Evolutionary conservation across 2,329 filamentous ascomycete genomes (phyloP).

Genomic region (Periglandula ipomoeae): DNA sequence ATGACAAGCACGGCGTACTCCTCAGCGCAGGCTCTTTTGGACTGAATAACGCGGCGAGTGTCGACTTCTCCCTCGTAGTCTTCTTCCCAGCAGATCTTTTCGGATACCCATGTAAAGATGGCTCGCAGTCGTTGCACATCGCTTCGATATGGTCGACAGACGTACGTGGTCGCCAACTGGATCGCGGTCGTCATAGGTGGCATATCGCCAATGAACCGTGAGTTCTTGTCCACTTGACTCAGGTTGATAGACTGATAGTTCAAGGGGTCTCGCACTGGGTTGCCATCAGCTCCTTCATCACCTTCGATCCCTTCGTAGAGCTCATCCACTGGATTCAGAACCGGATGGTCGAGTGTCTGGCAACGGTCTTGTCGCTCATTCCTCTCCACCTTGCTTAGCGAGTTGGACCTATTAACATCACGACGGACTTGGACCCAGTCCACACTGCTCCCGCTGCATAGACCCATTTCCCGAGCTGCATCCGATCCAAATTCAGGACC

Average conservation of each 20-base stretch:
- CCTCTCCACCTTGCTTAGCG: slow-evolving; percentile 79
- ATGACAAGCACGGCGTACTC: slow-evolving; percentile 83
- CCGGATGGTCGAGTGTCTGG: slow-evolving; percentile 87
- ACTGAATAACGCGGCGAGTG: slow-evolving; percentile 72
- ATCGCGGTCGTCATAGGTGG: slow-evolving; percentile 75
- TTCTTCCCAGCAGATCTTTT: slow-evolving; percentile 92
- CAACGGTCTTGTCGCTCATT: slow-evolving; percentile 80
- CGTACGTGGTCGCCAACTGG: slow-evolving; percentile 78
- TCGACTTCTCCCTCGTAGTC: slow-evolving; percentile 82
- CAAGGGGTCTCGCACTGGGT: slow-evolving; percentile 70
- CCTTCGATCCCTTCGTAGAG: slow-evolving; percentile 78
- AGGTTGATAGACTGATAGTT: slow-evolving; percentile 77
- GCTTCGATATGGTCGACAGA: slow-evolving; percentile 88
- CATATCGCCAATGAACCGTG: slow-evolving; percentile 77
- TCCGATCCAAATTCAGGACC: slow-evolving; percentile 33
- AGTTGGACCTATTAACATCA: slow-evolving; percentile 92
- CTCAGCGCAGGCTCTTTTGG: slow-evolving; percentile 73
- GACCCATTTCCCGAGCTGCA: slow-evolving; percentile 60
- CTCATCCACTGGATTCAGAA: slow-evolving; percentile 82
- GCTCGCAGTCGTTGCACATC: slow-evolving; percentile 88
- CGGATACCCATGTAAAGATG: slow-evolving; percentile 96
- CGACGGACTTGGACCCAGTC: slow-evolving; percentile 98
- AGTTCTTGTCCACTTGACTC: slow-evolving; percentile 87
- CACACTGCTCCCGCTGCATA: slow-evolving; percentile 44
- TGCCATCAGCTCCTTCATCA: slow-evolving; percentile 79